These are phyloP conservation scores for Hymenotorrendiella dingleyae DNA, from an alignment of 2,329 filamentous ascomycete genomes.

Conservation along the genomic window DNA sequence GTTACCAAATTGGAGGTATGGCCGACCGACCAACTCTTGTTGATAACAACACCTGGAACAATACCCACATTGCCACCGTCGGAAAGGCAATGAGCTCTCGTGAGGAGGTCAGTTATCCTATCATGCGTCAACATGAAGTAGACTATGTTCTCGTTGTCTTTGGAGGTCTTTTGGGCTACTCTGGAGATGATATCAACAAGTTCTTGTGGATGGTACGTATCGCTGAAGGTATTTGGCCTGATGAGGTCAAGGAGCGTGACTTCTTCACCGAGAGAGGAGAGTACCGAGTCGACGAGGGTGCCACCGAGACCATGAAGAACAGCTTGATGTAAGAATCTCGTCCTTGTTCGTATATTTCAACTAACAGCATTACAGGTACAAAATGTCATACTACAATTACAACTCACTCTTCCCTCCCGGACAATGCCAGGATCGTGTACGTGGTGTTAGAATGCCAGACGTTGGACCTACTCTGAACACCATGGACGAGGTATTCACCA, in stretches of 20 bases:
- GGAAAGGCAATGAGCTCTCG: conserved; percentile 98
- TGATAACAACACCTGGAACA: conserved; percentile 99
- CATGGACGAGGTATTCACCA: conserved; percentile 94
- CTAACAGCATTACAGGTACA: conserved; percentile 65
- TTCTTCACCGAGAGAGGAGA: conserved; percentile 94
- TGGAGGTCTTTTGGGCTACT: conserved; percentile 92
- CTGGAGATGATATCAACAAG: conserved; percentile 98
- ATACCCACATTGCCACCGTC: conserved; percentile 98
- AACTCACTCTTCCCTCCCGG: conserved; percentile 84
- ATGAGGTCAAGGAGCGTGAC: conserved; percentile 93
- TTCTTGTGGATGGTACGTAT: conserved; percentile 99
- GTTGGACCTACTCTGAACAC: conserved; percentile 80
- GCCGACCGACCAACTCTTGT: conserved; percentile 94
- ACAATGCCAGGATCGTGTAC: conserved; percentile 85
- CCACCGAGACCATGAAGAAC: conserved; percentile 97
- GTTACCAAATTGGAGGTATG: conserved; percentile 99
- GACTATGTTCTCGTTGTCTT: conserved; percentile 99
- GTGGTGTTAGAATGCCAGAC: conserved; percentile 72
- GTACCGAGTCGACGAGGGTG: conserved; percentile 88
- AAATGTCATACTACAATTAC: conserved; percentile 99
- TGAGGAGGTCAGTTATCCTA: conserved; percentile 97
- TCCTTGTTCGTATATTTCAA: neutral
- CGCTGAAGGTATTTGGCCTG: conserved; percentile 98
- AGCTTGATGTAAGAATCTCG: conserved; percentile 78
- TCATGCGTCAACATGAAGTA: conserved; percentile 97